Percentiles rank a stretch among this genome's conserved stretches.
Evolutionary conservation across 1,139 yeast genomes (phyloP).

Genomic region (Yamadazyma pseudoaaseri): DNA sequence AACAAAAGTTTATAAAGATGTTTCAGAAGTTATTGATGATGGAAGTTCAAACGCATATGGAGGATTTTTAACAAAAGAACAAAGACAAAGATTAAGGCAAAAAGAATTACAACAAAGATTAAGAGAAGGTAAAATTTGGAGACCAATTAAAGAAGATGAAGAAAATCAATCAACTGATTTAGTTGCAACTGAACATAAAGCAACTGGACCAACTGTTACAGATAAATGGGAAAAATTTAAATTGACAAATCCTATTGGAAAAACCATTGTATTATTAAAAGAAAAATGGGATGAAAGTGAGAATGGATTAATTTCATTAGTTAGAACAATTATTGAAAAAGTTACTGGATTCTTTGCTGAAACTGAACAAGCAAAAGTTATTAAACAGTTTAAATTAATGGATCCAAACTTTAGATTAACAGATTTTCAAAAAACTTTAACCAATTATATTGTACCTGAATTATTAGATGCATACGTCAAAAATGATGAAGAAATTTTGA

Average conservation of each 20-base stretch:
- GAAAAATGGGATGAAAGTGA: constrained; percentile 92
- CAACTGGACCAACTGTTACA: constrained; percentile 66
- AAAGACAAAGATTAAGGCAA: constrained; percentile 73
- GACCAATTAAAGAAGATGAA: constrained; percentile 78
- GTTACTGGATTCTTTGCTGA: constrained; percentile 90
- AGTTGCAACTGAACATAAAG: constrained; percentile 79
- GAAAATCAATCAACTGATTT: constrained; percentile 58
- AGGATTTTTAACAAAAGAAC: constrained; percentile 85
- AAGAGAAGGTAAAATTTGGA: constrained; percentile 56
- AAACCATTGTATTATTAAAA: constrained; percentile 58
- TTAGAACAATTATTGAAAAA: constrained; percentile 79
- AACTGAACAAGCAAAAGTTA: constrained; percentile 92
- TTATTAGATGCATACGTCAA: constrained; percentile 92
- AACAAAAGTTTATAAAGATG: constrained; percentile 86
- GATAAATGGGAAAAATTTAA: constrained; percentile 71
- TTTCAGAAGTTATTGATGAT: constrained; percentile 86
- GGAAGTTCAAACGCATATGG: constrained; percentile 89
- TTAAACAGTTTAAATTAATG: constrained; percentile 80
- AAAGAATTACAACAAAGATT: constrained; percentile 50
- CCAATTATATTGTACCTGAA: constrained; percentile 94
- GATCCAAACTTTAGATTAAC: constrained; percentile 87
- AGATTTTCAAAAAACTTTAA: constrained; percentile 76
- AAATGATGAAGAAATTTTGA: constrained; percentile 81
- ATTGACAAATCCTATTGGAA: constrained; percentile 68
- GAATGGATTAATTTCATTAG: constrained; percentile 79